These are phyloP conservation scores for Kwoniella dejecticola DNA, from an alignment of 768 basidiomycete genomes.

Conservation along the genomic window DNA sequence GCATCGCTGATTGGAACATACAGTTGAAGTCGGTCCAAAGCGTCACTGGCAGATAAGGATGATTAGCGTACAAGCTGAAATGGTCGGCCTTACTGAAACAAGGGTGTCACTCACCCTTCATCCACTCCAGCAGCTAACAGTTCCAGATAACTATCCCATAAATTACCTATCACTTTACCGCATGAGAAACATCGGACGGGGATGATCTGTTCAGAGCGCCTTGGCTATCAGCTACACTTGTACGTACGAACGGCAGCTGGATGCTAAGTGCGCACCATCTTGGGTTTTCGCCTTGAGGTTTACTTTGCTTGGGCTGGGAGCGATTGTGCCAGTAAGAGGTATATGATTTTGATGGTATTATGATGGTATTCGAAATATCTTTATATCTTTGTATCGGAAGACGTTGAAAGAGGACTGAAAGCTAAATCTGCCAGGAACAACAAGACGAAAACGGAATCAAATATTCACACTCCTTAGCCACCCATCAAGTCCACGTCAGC, in stretches of 20 bases:
- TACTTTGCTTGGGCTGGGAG: background rate
- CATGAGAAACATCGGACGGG: constrained; percentile 95
- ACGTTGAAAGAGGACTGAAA: background rate
- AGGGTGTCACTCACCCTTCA: constrained; percentile 81
- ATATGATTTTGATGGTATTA: too few species aligned
- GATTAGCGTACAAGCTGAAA: too few species aligned
- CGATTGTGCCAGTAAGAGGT: too few species aligned
- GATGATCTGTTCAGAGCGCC: constrained; percentile 69
- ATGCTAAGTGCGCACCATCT: constrained; percentile 11
- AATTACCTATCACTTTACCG: constrained; percentile 95
- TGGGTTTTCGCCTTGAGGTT: background rate
- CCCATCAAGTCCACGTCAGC: background rate
- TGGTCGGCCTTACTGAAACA: too few species aligned
- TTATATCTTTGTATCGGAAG: background rate
- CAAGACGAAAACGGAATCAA: background rate
- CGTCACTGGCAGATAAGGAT: too few species aligned
- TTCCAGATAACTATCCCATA: constrained; percentile 86
- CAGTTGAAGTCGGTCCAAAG: constrained; percentile 82
- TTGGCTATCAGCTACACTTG: constrained; percentile 9
- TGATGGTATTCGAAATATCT: too few species aligned
- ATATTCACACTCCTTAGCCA: background rate
- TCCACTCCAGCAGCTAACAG: constrained; percentile 75
- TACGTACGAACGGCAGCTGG: background rate
- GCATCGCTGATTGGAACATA: constrained; percentile 30
- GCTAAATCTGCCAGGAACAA: background rate